These are phyloP conservation scores for Scenedesmus sp. DNA, from an alignment of 163 green algal species.

Conservation along the genomic window DNA sequence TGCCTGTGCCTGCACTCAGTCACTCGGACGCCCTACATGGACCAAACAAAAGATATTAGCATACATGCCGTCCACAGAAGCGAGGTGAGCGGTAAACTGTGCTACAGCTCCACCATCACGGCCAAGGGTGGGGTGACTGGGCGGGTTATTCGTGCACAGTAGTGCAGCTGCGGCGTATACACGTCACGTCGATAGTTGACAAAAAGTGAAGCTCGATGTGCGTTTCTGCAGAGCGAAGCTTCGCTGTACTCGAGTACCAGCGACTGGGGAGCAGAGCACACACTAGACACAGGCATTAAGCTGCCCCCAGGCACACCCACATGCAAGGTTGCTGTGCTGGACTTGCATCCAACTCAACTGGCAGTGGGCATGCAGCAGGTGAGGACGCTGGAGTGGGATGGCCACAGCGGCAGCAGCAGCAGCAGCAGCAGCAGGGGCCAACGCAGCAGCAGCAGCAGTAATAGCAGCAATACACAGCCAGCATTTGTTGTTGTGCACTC, in stretches of 20 bases:
- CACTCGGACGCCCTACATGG: neutral
- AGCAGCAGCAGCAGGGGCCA: neutral
- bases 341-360: conserved; percentile 47
- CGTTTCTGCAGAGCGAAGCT: conserved; percentile 5
- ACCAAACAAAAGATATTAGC: neutral
- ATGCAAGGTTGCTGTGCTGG: neutral
- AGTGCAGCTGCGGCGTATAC: neutral
- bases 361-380: conserved; percentile 52
- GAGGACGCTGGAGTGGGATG: neutral
- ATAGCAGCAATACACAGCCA: too few species aligned
- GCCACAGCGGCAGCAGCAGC: neutral
- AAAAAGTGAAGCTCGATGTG: neutral
- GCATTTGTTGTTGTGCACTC: too few species aligned
- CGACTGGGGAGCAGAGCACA: conserved; percentile 22
- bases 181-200: neutral
- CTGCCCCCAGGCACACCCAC: conserved; percentile 28
- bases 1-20: neutral
- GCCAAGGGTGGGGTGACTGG: neutral
- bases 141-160: neutral
- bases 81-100: neutral
- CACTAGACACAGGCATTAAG: conserved; percentile 44
- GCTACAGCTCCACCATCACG: neutral
- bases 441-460: neutral
- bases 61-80: conserved; percentile 8
- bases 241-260: conserved; percentile 8